Percentiles rank a stretch among this genome's conserved stretches.
phyloP scores from a whole-genome alignment of 2,329 filamentous ascomycete genomes.

The Penicillium polonicum region DNA sequence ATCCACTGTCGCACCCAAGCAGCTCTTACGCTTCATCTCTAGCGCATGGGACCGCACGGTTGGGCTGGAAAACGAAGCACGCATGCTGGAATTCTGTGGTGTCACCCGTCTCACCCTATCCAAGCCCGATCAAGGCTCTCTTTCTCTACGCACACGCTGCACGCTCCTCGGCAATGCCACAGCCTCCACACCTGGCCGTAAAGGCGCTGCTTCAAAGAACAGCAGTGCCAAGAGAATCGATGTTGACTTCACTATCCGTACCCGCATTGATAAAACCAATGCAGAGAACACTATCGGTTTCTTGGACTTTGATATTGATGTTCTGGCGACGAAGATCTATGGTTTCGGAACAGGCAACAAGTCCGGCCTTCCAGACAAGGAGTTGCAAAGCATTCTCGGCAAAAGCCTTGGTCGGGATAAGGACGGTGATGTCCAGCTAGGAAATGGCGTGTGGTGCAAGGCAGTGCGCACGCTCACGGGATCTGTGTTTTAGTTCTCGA shows the following conservation, averaged over 20 bases:
- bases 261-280: slow-evolving; percentile 21
- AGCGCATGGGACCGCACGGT: slow-evolving; percentile 44
- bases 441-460: slow-evolving; percentile 42
- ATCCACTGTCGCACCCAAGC: slow-evolving; percentile 36
- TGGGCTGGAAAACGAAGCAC: slow-evolving; percentile 45
- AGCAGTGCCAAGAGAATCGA: slow-evolving; percentile 34
- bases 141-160: slow-evolving; percentile 39
- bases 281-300: slow-evolving; percentile 24
- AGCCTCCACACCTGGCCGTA: slow-evolving; percentile 12
- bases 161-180: slow-evolving; percentile 35
- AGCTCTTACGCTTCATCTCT: slow-evolving; percentile 43
- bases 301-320: slow-evolving; percentile 40
- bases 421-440: slow-evolving; percentile 27
- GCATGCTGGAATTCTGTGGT: slow-evolving; percentile 46
- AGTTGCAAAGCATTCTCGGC: slow-evolving; percentile 38
- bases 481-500: slow-evolving; percentile 33
- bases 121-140: slow-evolving; percentile 25
- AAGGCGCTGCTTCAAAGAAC: slow-evolving; percentile 12
- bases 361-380: slow-evolving; percentile 33
- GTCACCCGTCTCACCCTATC: slow-evolving; percentile 41
- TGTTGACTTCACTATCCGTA: slow-evolving; percentile 42
- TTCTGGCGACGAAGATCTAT: slow-evolving; percentile 42
- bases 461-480: slow-evolving; percentile 38
- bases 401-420: slow-evolving; percentile 24
- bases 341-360: slow-evolving; percentile 35